A percentile compares a stretch with the other conserved stretches of the same genome.
Conservation (phyloP, 306 rosid species). For the Ochetophila trinervis region DNA sequence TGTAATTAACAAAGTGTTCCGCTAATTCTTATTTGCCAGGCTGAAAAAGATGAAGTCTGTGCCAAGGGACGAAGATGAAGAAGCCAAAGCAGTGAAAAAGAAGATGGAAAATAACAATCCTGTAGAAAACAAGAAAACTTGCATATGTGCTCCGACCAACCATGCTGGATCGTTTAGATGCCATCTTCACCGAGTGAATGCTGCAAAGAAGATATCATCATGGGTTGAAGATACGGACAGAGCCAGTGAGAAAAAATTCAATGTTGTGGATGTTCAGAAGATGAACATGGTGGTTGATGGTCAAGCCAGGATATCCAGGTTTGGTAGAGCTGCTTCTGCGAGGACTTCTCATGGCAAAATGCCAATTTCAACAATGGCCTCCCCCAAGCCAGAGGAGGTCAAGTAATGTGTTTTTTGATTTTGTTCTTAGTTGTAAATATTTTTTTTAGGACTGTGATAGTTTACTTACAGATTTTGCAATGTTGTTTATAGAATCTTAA, state of each 20-base stretch:
- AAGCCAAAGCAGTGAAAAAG: background rate
- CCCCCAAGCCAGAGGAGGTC: slow-evolving; percentile 1
- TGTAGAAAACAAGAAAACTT: slow-evolving; percentile 5
- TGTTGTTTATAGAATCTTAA: no score
- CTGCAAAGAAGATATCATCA: background rate
- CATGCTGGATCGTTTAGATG: slow-evolving; percentile 30
- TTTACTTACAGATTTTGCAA: background rate
- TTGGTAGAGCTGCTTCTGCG: slow-evolving; percentile 18
- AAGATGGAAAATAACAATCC: background rate
- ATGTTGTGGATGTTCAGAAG: background rate
- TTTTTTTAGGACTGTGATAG: background rate
- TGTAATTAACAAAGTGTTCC: no score
- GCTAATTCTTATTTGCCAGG: no score
- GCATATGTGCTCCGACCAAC: slow-evolving; percentile 33
- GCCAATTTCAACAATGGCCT: background rate
- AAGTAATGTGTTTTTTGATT: background rate
- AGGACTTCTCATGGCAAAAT: background rate
- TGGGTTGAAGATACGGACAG: background rate
- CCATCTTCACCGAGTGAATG: slow-evolving; percentile 16
- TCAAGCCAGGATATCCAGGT: slow-evolving; percentile 22
- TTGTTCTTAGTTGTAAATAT: background rate
- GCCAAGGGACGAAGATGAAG: background rate
- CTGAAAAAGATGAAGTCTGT: background rate
- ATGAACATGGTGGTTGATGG: background rate
- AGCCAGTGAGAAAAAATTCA: background rate